phyloP scores from a whole-genome alignment of 192 early-diverging fungal species.

The Lobosporangium transversale region DNA sequence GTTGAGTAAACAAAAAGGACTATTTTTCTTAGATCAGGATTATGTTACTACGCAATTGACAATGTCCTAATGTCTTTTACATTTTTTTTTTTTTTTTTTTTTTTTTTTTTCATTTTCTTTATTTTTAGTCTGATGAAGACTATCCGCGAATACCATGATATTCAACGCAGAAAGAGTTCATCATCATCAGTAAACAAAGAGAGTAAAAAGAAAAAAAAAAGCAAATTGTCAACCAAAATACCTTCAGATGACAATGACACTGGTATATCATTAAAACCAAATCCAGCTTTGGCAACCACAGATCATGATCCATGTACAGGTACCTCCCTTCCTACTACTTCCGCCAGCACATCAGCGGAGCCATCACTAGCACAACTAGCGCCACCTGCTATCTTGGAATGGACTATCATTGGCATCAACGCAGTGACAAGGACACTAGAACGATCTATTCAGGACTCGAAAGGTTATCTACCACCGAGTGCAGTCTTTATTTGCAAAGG shows the following conservation, averaged over 20 bases:
- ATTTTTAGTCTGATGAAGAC: slow-evolving; percentile 23
- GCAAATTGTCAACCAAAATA: background rate
- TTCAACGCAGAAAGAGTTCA: background rate
- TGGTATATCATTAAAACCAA: background rate
- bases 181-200: background rate
- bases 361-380: too few species aligned
- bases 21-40: background rate
- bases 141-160: slow-evolving; percentile 15
- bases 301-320: slow-evolving; percentile 1
- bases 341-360: background rate
- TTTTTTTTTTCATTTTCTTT: background rate
- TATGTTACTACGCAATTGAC: background rate
- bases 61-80: too few species aligned
- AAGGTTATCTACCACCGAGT: slow-evolving; percentile 16
- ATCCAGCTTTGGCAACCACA: background rate
- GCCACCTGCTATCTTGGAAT: slow-evolving; percentile 15
- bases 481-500: slow-evolving; percentile 41
- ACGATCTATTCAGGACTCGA: slow-evolving; percentile 28
- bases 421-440: slow-evolving; percentile 37
- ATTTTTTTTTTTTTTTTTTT: too few species aligned
- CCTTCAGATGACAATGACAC: background rate
- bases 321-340: background rate
- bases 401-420: slow-evolving; percentile 31
- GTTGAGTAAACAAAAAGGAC: too few species aligned
- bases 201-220: slow-evolving; percentile 11